Evolutionary conservation across 768 basidiomycete genomes (phyloP).

Genomic region (Leccinum arenicola): DNA sequence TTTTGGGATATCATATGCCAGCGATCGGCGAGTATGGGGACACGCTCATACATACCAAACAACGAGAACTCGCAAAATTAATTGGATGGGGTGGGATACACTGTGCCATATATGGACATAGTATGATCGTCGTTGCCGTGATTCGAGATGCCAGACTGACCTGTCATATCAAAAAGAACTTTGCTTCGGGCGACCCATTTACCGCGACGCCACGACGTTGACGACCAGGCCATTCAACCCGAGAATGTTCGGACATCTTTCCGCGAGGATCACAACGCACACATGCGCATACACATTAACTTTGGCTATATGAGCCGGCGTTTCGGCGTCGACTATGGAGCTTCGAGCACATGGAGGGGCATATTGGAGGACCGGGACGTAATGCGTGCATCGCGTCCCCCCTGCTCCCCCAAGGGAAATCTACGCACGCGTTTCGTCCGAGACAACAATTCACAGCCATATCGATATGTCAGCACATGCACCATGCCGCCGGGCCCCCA

Average conservation of each 20-base stretch:
- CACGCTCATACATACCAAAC: not conserved
- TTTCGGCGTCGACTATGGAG: conserved; percentile 3
- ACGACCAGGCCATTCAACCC: conserved; percentile 1
- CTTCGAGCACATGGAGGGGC: conserved; percentile 12
- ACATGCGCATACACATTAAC: not conserved
- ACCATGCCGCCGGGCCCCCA: conserved; percentile 6
- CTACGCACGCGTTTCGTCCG: not conserved
- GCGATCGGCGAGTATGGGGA: not conserved
- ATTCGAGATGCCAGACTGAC: conserved; percentile 13
- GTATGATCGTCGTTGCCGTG: conserved; percentile 17
- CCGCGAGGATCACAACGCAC: conserved; percentile 11
- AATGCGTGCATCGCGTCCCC: conserved; percentile 3
- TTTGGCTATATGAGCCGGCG: conserved; percentile 1
- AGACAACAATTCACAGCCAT: not conserved
- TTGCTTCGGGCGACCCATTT: conserved; percentile 5
- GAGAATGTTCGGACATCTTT: conserved; percentile 1
- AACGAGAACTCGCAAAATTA: not conserved
- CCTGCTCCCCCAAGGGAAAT: not conserved
- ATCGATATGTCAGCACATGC: not conserved
- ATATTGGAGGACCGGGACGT: conserved; percentile 5
- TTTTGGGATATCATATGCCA: not conserved
- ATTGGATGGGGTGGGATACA: conserved; percentile 1
- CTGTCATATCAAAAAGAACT: not conserved
- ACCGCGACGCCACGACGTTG: conserved; percentile 4
- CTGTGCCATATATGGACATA: conserved; percentile 1